Evolutionary conservation across 2,329 filamentous ascomycete species (phyloP).

Genomic region (Cytospora leucostoma): DNA sequence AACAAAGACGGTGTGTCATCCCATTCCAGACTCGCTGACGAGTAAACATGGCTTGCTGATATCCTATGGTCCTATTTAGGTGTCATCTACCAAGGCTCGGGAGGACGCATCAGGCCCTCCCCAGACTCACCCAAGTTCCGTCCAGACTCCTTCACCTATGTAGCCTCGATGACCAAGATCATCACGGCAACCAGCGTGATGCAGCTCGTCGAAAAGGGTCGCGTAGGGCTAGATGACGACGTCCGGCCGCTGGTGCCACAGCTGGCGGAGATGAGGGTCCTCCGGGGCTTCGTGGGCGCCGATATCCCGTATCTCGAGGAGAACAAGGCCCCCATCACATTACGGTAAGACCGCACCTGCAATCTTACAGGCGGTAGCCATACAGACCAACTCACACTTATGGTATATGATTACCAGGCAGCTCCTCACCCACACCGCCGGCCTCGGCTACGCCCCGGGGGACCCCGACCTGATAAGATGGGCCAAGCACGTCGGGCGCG

Average conservation of each 20-base stretch:
- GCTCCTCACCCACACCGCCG: slow-evolving; percentile 53
- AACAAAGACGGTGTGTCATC: slow-evolving; percentile 35
- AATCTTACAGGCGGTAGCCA: not conserved
- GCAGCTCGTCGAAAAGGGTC: slow-evolving; percentile 41
- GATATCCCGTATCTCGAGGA: slow-evolving; percentile 42
- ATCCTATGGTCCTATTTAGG: slow-evolving; percentile 28
- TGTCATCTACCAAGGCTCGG: slow-evolving; percentile 37
- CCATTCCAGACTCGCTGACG: not conserved
- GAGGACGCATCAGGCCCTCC: slow-evolving; percentile 36
- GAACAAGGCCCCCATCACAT: slow-evolving; percentile 41
- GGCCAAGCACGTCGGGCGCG: slow-evolving; percentile 39
- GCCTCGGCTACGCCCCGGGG: slow-evolving; percentile 46
- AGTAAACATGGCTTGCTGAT: not conserved
- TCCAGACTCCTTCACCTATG: slow-evolving; percentile 36
- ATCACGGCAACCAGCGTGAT: slow-evolving; percentile 39
- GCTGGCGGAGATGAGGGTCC: slow-evolving; percentile 34
- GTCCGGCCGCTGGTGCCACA: slow-evolving; percentile 37
- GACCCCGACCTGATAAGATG: slow-evolving; percentile 45
- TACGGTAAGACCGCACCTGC: slow-evolving; percentile 35
- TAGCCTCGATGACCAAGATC: slow-evolving; percentile 45
- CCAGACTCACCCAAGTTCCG: slow-evolving; percentile 34
- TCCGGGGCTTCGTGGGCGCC: slow-evolving; percentile 41
- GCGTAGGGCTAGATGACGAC: slow-evolving; percentile 40
- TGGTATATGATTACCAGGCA: slow-evolving; percentile 31
- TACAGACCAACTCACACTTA: not conserved